These are phyloP conservation scores for Phytophthora pinifolia DNA, from an alignment of 352 stramenopile genomes.

Conservation along the genomic window DNA sequence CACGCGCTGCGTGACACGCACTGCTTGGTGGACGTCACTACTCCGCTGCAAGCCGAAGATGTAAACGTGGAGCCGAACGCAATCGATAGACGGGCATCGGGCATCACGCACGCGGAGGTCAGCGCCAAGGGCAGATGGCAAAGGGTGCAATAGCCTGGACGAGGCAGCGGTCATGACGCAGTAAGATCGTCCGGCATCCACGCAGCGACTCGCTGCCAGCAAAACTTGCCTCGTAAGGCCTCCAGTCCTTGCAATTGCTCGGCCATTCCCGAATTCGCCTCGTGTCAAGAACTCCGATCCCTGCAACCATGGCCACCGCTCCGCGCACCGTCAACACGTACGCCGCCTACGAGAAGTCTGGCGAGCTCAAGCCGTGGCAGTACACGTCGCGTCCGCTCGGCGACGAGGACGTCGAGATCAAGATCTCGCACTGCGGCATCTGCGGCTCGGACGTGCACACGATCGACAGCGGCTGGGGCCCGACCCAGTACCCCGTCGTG, in stretches of 20 bases:
- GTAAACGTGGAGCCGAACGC: constrained; percentile 21
- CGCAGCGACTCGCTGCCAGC: neutral
- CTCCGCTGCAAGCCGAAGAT: neutral
- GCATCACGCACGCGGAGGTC: constrained; percentile 6
- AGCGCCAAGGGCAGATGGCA: constrained; percentile 8
- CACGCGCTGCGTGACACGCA: neutral
- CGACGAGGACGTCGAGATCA: constrained; percentile 55
- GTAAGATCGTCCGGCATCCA: neutral
- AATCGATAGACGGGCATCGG: constrained; percentile 13
- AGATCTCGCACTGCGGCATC: constrained; percentile 67
- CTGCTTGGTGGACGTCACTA: neutral
- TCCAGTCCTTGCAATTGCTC: neutral
- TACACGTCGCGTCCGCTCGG: constrained; percentile 48
- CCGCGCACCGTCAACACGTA: constrained; percentile 50
- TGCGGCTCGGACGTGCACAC: constrained; percentile 62
- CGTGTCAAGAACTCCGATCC: constrained; percentile 9
- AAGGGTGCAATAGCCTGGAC: constrained; percentile 23
- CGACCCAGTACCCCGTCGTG: constrained; percentile 43
- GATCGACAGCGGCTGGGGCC: constrained; percentile 47
- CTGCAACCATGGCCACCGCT: constrained; percentile 25
- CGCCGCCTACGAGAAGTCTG: constrained; percentile 41
- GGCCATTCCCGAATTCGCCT: constrained; percentile 26
- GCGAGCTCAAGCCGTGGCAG: constrained; percentile 44
- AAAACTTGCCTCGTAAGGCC: neutral
- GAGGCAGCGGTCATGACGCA: constrained; percentile 1